phyloP scores from a whole-genome alignment of 2,329 filamentous ascomycete species.

The Fusarium sulawesiense region DNA sequence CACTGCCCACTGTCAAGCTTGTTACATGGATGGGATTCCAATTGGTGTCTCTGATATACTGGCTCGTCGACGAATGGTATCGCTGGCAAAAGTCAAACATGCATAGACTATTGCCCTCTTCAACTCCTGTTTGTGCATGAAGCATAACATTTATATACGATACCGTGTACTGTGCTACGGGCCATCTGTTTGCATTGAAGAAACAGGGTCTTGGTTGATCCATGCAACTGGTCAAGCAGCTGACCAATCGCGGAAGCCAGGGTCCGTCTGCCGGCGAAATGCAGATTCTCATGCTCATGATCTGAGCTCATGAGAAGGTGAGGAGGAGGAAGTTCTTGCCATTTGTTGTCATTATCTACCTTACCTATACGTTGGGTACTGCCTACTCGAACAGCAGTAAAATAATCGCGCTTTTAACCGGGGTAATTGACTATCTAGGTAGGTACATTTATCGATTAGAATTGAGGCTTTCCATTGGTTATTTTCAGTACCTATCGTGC shows the following conservation, averaged over 20 bases:
- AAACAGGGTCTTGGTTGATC: background rate
- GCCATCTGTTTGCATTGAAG: background rate
- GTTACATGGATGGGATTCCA: background rate
- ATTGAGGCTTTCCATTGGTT: background rate
- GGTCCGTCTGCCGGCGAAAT: constrained; percentile 12
- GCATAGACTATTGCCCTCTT: background rate
- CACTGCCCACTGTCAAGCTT: background rate
- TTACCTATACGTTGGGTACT: no score
- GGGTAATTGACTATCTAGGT: background rate
- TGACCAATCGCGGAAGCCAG: constrained; percentile 13
- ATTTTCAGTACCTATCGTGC: background rate
- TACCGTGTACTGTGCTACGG: background rate
- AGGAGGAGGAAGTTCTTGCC: background rate
- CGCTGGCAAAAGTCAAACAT: background rate
- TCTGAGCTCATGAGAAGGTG: constrained; percentile 9
- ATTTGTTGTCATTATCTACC: background rate
- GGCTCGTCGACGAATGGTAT: background rate
- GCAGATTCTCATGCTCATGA: background rate
- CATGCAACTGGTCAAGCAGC: constrained; percentile 6
- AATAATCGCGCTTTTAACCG: background rate
- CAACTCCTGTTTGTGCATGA: background rate
- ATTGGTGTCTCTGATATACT: background rate
- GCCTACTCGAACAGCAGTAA: background rate
- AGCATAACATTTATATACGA: background rate
- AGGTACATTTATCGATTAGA: background rate